phyloP scores from a whole-genome alignment of 2,329 filamentous ascomycete species.

The Trichoderma sp. region DNA sequence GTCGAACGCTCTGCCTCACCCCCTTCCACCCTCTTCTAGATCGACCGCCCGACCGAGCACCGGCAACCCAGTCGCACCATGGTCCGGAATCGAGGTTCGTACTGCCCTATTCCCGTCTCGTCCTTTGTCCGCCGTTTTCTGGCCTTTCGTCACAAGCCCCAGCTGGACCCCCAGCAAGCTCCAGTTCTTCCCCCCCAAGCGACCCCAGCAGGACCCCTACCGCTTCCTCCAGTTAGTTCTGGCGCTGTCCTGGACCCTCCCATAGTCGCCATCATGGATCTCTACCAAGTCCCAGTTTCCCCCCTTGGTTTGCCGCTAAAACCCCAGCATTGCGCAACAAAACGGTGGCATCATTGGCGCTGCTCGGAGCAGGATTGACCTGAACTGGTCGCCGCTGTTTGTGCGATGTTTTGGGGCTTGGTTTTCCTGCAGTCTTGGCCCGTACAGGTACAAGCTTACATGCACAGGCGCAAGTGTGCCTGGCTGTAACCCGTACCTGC shows the following conservation, averaged over 20 bases:
- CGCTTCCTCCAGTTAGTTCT: not conserved
- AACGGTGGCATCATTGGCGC: constrained; percentile 21
- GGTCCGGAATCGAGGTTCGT: constrained; percentile 60
- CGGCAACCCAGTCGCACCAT: constrained; percentile 42
- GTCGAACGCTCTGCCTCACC: not conserved
- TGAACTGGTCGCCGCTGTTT: not conserved
- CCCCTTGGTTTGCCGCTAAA: constrained; percentile 14
- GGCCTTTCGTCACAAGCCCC: constrained; percentile 18
- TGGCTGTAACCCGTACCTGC: not conserved
- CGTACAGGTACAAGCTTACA: not conserved
- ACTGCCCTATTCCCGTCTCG: constrained; percentile 32
- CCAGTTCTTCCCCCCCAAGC: too few relatives aligned
- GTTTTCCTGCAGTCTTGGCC: not conserved
- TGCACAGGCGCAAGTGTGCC: not conserved
- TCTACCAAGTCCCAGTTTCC: not conserved
- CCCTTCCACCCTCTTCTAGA: constrained; percentile 7
- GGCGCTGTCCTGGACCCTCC: constrained; percentile 10
- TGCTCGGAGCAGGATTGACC: not conserved
- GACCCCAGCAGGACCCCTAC: constrained; percentile 21
- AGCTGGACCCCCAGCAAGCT: constrained; percentile 6
- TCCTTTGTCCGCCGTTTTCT: constrained; percentile 11
- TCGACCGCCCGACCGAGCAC: constrained; percentile 10
- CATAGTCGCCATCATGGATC: not conserved
- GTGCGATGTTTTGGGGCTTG: not conserved
- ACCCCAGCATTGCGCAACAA: constrained; percentile 17